Evolutionary conservation across 345 rosid genomes (phyloP), one percentile per base, ranked within the genome.

Genomic region (Eucalyptus regnans): DNA sequence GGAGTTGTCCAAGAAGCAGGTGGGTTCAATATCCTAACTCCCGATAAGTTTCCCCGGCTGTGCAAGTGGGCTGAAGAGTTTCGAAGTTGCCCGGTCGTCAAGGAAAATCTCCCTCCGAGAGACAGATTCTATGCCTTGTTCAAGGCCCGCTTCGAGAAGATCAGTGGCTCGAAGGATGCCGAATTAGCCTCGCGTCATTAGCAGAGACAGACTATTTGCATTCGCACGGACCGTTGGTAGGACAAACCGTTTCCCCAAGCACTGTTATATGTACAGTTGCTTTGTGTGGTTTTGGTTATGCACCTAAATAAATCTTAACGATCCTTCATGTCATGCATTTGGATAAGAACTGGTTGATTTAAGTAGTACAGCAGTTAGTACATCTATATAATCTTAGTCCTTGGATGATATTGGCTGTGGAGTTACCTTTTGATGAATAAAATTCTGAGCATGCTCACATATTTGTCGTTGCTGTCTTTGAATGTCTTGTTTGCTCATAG

Each of bases 91-190:
- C 46, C 12, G 29, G 15, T 88, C 48, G 50, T 94, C 85, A 93
- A 93, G 91, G 92, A 95, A 89, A 89, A 52, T 50, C 90, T 96
- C 86, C 96, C 96, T 5, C 89, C 91, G 5, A 93, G 91, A 87
- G 91, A 93, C 48, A 89, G 91, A 86, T 44, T 93, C 22, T 5
- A 90, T 51, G 92, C 86, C 79, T 16, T 17, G 84, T 83, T 92
- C 29, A 89, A 86, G 51, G 29, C 91, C 88, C 89, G 76, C 7
- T 48, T 87, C 20, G 83, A 43, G 25, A n/a, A 31, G 23, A 68
- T 68, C 23, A 17, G 44, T 68, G 44, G 80, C 80, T 33, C 44
- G 80, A 68, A 68, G 44, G 80, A 68, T 68, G 80, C 44, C 7
- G 44, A 68, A 33, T 33, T 3, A 68, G 80, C 44, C 44, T 68